These are phyloP conservation scores for Dissophora globulifera DNA, from an alignment of 192 early-diverging fungal genomes.

Conservation along the genomic window DNA sequence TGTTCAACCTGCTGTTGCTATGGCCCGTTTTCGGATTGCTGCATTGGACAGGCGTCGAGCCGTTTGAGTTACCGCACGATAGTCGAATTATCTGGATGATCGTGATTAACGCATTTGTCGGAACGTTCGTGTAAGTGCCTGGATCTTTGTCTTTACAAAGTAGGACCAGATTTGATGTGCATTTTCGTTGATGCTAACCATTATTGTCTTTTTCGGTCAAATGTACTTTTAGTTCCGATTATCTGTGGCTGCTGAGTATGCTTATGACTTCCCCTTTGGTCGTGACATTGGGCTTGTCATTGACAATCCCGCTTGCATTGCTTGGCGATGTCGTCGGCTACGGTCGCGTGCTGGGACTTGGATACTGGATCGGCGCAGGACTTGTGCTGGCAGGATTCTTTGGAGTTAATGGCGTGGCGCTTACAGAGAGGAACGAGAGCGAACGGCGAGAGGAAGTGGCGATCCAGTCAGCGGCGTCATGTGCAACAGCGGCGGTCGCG, in stretches of 20 bases:
- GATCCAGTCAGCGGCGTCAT: not conserved
- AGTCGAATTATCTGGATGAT: slow-evolving; percentile 70
- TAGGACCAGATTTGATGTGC: not conserved
- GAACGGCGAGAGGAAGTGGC: slow-evolving; percentile 17
- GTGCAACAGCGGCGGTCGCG: not conserved
- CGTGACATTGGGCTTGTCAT: slow-evolving; percentile 79
- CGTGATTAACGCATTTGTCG: slow-evolving; percentile 76
- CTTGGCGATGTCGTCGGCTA: slow-evolving; percentile 76
- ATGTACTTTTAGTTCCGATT: slow-evolving; percentile 70
- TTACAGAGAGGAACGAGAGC: slow-evolving; percentile 36
- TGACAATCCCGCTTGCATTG: slow-evolving; percentile 67
- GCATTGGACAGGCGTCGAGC: slow-evolving; percentile 69
- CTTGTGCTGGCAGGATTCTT: slow-evolving; percentile 78
- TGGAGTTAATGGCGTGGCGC: slow-evolving; percentile 63
- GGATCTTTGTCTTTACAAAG: not conserved
- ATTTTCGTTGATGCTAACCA: not conserved
- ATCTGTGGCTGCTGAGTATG: slow-evolving; percentile 81
- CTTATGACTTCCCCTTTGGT: slow-evolving; percentile 84
- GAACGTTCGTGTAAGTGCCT: slow-evolving; percentile 74
- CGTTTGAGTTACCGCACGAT: slow-evolving; percentile 68
- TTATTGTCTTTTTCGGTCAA: not conserved
- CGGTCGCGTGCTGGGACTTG: slow-evolving; percentile 58
- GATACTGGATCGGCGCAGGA: slow-evolving; percentile 74
- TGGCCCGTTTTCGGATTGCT: slow-evolving; percentile 75
- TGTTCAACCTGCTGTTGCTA: slow-evolving; percentile 73